Conservation (phyloP, 2,329 filamentous ascomycete species). For the Exophiala sp. region DNA sequence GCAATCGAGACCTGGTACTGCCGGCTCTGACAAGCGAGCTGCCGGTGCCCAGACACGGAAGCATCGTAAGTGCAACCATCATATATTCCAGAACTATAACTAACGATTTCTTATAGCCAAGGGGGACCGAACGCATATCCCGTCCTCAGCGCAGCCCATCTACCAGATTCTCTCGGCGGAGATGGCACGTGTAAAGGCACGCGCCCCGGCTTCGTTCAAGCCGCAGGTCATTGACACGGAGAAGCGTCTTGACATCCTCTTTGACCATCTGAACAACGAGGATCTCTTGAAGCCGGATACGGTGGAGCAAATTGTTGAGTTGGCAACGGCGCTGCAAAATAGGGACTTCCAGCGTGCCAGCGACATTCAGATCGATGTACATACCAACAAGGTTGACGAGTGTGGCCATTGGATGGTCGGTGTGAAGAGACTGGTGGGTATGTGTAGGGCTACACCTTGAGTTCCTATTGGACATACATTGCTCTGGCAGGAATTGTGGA, state of each 20-base stretch:
- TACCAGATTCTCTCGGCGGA: conserved; percentile 76
- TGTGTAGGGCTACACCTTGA: conserved; percentile 69
- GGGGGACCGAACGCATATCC: conserved; percentile 87
- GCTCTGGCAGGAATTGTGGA: background rate
- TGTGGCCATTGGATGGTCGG: conserved; percentile 85
- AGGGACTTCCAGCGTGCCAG: conserved; percentile 65
- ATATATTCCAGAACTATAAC: too few species aligned
- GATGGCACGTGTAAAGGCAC: conserved; percentile 79
- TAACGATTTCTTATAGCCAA: conserved; percentile 42
- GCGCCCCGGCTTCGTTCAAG: conserved; percentile 80
- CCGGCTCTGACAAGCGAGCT: conserved; percentile 45
- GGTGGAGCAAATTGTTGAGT: conserved; percentile 42
- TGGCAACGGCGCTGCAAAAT: conserved; percentile 59
- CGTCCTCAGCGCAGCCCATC: conserved; percentile 65
- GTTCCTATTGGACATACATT: background rate
- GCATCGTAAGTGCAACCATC: conserved; percentile 58
- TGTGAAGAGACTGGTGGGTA: conserved; percentile 69
- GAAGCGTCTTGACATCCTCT: conserved; percentile 86
- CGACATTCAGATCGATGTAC: conserved; percentile 66
- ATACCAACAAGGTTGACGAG: conserved; percentile 70
- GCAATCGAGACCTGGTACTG: conserved; percentile 44
- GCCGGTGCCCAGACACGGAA: conserved; percentile 51
- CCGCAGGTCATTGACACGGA: conserved; percentile 89
- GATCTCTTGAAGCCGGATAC: conserved; percentile 77
- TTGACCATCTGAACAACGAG: conserved; percentile 94